A percentile compares a stretch with the other conserved stretches of the same genome.
Conservation (phyloP, 176 grass and related monocot genomes). For the Calamus simplicifolius region DNA sequence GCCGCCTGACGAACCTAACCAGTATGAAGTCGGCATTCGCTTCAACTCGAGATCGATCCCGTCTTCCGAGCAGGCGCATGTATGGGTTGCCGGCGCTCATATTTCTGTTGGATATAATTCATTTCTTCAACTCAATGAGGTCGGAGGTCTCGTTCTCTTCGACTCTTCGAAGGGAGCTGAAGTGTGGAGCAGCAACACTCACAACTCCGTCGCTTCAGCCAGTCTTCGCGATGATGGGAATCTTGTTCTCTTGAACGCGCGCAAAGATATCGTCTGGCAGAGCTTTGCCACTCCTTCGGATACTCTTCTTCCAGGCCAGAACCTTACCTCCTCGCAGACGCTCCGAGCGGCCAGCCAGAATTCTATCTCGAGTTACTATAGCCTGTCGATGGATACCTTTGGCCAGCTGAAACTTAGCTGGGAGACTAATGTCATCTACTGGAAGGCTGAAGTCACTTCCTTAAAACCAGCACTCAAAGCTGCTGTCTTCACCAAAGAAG, state of each 20-base stretch:
- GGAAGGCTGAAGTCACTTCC: neutral
- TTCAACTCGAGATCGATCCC: slow-evolving; percentile 1
- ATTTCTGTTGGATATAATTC: slow-evolving; percentile 9
- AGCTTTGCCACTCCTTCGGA: slow-evolving; percentile 1
- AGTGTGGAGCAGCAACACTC: slow-evolving; percentile 9
- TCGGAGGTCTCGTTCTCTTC: slow-evolving; percentile 2
- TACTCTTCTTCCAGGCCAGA: slow-evolving; percentile 5
- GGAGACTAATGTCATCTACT: slow-evolving; percentile 9
- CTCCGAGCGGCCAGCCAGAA: neutral
- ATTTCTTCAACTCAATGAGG: neutral
- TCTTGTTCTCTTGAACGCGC: neutral
- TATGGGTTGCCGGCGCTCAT: slow-evolving; percentile 1
- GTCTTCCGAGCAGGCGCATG: neutral
- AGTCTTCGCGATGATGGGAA: slow-evolving; percentile 3
- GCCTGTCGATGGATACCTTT: slow-evolving; percentile 2
- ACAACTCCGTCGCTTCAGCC: neutral
- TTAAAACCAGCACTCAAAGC: neutral
- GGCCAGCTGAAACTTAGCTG: slow-evolving; percentile 7
- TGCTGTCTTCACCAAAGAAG: slow-evolving; percentile 5
- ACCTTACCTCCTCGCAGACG: neutral
- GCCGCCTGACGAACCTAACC: neutral
- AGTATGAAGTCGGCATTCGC: slow-evolving; percentile 3
- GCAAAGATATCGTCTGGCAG: slow-evolving; percentile 4
- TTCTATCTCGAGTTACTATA: slow-evolving; percentile 4
- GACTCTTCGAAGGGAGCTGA: neutral